Conservation (phyloP, 345 rosid species). For the Citrus sp. region DNA sequence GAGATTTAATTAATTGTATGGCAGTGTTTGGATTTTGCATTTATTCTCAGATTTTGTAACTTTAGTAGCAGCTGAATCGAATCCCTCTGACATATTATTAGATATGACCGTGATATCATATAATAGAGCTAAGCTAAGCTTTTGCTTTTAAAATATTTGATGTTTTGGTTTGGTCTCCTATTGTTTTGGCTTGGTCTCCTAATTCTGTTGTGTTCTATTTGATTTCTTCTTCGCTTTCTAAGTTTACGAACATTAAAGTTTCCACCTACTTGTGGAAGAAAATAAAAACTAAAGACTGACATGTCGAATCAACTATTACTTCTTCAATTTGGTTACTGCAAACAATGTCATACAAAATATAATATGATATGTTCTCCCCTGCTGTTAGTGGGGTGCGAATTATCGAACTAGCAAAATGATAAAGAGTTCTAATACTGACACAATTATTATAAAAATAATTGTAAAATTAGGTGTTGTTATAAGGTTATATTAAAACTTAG, state of each 20-base stretch:
- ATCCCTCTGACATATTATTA: conserved; percentile 3
- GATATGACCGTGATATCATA: conserved; percentile 16
- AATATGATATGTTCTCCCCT: no score
- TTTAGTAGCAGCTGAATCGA: conserved; percentile 6
- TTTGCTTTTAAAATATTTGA: neutral
- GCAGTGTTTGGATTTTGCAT: neutral
- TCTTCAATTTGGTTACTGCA: neutral
- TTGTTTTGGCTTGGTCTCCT: neutral
- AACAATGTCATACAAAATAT: no score
- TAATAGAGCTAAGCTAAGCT: neutral
- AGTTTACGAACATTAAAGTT: no score
- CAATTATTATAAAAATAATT: no score
- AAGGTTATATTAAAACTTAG: no score
- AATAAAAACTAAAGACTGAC: neutral
- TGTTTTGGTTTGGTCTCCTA: neutral
- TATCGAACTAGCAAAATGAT: no score
- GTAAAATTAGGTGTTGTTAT: no score
- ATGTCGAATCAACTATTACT: neutral
- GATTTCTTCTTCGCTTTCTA: no score
- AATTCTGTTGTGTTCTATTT: neutral
- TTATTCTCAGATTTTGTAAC: neutral
- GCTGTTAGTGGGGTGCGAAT: no score
- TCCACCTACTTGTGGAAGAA: no score
- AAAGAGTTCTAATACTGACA: no score
- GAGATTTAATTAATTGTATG: no score